Evolutionary conservation across 2,329 filamentous ascomycete species (phyloP).

Genomic region (Neoarthrinium moseri): DNA sequence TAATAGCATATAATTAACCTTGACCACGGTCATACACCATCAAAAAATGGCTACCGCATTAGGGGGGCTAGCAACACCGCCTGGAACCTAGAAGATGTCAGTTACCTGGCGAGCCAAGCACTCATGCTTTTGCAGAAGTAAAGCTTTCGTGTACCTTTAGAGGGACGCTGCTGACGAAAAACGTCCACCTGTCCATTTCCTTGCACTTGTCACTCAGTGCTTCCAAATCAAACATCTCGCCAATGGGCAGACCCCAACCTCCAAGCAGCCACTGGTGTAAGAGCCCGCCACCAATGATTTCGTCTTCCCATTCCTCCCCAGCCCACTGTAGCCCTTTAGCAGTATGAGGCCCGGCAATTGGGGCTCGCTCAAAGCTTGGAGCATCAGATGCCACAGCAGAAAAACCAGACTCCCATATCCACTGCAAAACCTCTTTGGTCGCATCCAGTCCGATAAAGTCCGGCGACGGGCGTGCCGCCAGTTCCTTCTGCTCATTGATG

Average conservation of each 20-base stretch:
- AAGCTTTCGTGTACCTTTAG: conserved; percentile 27
- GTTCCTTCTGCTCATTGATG: conserved; percentile 18
- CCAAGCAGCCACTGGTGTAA: conserved; percentile 42
- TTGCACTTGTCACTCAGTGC: conserved; percentile 31
- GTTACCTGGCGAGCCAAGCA: neutral
- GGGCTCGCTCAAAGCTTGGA: conserved; percentile 41
- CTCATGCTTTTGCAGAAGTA: neutral
- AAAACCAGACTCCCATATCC: conserved; percentile 46
- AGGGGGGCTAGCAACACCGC: conserved; percentile 36
- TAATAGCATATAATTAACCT: no score
- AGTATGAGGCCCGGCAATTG: conserved; percentile 30
- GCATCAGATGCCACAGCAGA: conserved; percentile 42
- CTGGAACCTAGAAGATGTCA: conserved; percentile 23
- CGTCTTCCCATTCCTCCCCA: conserved; percentile 6
- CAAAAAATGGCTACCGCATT: conserved; percentile 36
- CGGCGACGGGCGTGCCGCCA: conserved; percentile 24
- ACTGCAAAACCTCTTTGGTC: conserved; percentile 32
- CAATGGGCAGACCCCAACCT: conserved; percentile 51
- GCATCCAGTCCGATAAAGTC: conserved; percentile 38
- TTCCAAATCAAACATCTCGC: conserved; percentile 47
- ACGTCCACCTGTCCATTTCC: conserved; percentile 32
- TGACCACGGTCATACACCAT: no score
- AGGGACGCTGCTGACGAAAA: conserved; percentile 39
- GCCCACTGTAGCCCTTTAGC: conserved; percentile 10
- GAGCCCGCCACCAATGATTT: conserved; percentile 5